Evolutionary conservation across 257 asterid genomes (phyloP), one percentile per base, ranked within the genome.

Genomic region (Nyctanthes arbortristis): DNA sequence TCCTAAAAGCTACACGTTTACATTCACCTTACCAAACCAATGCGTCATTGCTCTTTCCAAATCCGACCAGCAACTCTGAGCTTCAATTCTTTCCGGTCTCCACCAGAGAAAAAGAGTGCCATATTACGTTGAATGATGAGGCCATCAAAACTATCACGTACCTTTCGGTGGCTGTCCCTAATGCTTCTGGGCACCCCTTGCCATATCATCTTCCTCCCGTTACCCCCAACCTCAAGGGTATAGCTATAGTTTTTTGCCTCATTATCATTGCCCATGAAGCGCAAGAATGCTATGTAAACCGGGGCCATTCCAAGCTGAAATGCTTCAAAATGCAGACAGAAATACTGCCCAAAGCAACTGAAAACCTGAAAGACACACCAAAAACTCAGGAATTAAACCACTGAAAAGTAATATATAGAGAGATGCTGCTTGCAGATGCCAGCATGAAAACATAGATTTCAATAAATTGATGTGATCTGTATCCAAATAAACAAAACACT

Each of bases 311-410:
- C 91, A 2, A 74, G 82, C 74, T 81, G 87, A 70, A 83, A 83
- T 5, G 91, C 92, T 80, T 86, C 88, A n/a, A 84, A 86, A 61
- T 86, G 92, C 11, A 86, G 81, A 66, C 89, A 86, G 72, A 86
- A 84, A 54, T 80, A 84, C 73, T 82, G 84, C 37, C 88, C 92
- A 63, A 77, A 86, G 67, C 89, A 86, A 73, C 81, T 76, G 80
- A 84, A 86, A 45, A 86, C 88, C 89, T 84, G 71, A 18, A 65
- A 22, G 20, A 59, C 39, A 67, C 2, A 11, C 35, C 28, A 56
- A 31, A 60, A 12, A 14, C 16, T 57, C 27, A 45, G 7, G 59
- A 10, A 22, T 16, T 63, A 70, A 40, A 35, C 7, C 39, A 45
- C 55, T 45, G 24, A 45, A 45, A n/a, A n/a, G 55, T 9, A n/a